A percentile compares a stretch with the other conserved stretches of the same genome.
Evolutionary conservation across 2,329 filamentous ascomycete genomes (phyloP).

Genomic region (Cadophora gregata): DNA sequence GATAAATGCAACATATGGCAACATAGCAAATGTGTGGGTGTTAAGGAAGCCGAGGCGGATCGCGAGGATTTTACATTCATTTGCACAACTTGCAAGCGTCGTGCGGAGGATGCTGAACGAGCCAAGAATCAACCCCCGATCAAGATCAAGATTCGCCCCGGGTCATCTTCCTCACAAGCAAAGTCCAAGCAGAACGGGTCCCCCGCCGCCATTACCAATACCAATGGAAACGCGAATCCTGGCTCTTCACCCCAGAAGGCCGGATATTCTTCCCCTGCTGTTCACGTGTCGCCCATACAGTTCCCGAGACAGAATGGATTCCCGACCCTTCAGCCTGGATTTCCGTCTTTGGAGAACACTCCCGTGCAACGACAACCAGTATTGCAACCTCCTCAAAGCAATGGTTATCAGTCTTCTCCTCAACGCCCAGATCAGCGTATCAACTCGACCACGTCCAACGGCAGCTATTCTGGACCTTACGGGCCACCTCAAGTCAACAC

Average conservation of each 20-base stretch:
- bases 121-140: conserved; percentile 66
- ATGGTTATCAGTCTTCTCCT: conserved; percentile 23
- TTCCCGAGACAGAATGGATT: conserved; percentile 1
- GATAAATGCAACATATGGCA: conserved; percentile 97
- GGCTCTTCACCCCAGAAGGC: conserved; percentile 31
- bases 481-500: conserved; percentile 22
- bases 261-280: conserved; percentile 17
- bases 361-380: conserved; percentile 21
- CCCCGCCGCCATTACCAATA: conserved; percentile 19
- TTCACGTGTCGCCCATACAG: conserved; percentile 24
- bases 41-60: conserved; percentile 80
- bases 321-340: conserved; percentile 9
- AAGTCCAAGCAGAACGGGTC: conserved; percentile 35
- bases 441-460: conserved; percentile 10
- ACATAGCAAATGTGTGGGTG: conserved; percentile 88
- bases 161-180: conserved; percentile 51
- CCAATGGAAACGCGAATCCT: conserved; percentile 29
- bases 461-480: conserved; percentile 27
- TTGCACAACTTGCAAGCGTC: conserved; percentile 77
- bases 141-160: conserved; percentile 61
- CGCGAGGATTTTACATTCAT: conserved; percentile 86
- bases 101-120: conserved; percentile 63
- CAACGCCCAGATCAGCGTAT: background rate
- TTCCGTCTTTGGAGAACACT: conserved; percentile 11
- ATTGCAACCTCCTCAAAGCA: conserved; percentile 20